These are phyloP conservation scores for Psilocybe sp. DNA, from an alignment of 768 basidiomycete species.

Conservation along the genomic window DNA sequence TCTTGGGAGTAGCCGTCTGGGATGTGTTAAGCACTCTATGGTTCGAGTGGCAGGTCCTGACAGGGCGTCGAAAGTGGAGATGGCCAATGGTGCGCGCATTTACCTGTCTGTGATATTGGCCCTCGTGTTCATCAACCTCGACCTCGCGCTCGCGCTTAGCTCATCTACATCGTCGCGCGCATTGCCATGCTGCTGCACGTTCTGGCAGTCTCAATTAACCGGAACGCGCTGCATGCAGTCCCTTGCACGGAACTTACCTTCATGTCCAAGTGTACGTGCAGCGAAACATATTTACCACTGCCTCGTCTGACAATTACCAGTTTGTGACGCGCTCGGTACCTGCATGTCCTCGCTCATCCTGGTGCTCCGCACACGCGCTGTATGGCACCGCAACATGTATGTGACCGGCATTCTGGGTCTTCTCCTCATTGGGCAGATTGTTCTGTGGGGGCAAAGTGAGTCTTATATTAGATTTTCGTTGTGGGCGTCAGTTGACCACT, in stretches of 20 bases:
- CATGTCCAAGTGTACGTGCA: slow-evolving; percentile 28
- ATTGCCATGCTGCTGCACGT: slow-evolving; percentile 32
- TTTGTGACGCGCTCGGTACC: slow-evolving; percentile 30
- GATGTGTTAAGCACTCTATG: slow-evolving; percentile 25
- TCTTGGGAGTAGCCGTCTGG: slow-evolving; percentile 31
- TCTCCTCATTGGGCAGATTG: slow-evolving; percentile 27
- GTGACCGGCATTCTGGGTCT: slow-evolving; percentile 18
- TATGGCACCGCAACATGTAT: slow-evolving; percentile 27
- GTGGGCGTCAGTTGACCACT: too few species aligned
- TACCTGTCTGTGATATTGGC: background rate
- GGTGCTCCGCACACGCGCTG: slow-evolving; percentile 29
- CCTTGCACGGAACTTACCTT: slow-evolving; percentile 30
- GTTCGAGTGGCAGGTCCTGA: slow-evolving; percentile 30
- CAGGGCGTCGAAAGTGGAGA: slow-evolving; percentile 25
- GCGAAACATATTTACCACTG: background rate
- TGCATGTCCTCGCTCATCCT: slow-evolving; percentile 30
- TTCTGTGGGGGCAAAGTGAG: slow-evolving; percentile 30
- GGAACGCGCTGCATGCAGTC: slow-evolving; percentile 30
- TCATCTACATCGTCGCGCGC: slow-evolving; percentile 29
- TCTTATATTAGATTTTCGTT: background rate
- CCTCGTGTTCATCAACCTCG: background rate
- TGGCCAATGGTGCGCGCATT: slow-evolving; percentile 29
- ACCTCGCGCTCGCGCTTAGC: slow-evolving; percentile 15
- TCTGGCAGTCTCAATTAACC: slow-evolving; percentile 28
- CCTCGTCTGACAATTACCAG: slow-evolving; percentile 10